Conservation (phyloP, 192 early-diverging fungal genomes). For the Borealophlyctis nickersoniae region DNA sequence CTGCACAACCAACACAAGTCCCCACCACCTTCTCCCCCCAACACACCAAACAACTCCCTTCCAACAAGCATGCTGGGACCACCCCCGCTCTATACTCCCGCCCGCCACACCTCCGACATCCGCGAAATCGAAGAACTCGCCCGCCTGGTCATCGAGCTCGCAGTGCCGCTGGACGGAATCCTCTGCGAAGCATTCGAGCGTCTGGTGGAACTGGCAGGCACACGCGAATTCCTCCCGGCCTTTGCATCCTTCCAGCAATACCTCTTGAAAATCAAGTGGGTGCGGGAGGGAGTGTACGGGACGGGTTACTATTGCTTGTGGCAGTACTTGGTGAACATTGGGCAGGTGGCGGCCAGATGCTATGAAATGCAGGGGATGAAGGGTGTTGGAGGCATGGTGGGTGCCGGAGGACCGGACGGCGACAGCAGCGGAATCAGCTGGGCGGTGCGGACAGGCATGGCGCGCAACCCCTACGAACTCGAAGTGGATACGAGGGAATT, state of each 20-base stretch:
- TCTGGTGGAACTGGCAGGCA: slow-evolving; percentile 38
- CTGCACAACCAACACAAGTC: slow-evolving; percentile 3
- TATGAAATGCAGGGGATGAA: too few relatives aligned
- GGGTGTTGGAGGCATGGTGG: too few relatives aligned
- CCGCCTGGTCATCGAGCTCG: slow-evolving; percentile 20
- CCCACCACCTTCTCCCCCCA: too few relatives aligned
- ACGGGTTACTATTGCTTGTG: slow-evolving; percentile 28
- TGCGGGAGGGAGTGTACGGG: slow-evolving; percentile 18
- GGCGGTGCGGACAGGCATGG: too few relatives aligned
- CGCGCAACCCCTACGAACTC: too few relatives aligned
- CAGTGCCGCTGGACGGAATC: slow-evolving; percentile 13
- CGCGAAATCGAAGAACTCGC: slow-evolving; percentile 30
- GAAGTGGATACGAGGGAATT: too few relatives aligned
- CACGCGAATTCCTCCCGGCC: slow-evolving; percentile 27
- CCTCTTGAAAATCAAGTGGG: slow-evolving; percentile 17
- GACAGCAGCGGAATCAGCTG: too few relatives aligned
- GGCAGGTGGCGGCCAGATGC: neutral
- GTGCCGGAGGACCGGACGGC: too few relatives aligned
- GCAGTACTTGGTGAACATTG: slow-evolving; percentile 7
- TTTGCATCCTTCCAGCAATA: slow-evolving; percentile 28
- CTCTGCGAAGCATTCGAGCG: slow-evolving; percentile 31
- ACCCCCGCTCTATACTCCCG: slow-evolving; percentile 12
- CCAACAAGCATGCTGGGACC: too few relatives aligned
- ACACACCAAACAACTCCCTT: too few relatives aligned
- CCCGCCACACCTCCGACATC: slow-evolving; percentile 29